A percentile compares a stretch with the other conserved stretches of the same genome.
Evolutionary conservation across 345 rosid species (phyloP).

Genomic region (Euphorbia pulcherrima): DNA sequence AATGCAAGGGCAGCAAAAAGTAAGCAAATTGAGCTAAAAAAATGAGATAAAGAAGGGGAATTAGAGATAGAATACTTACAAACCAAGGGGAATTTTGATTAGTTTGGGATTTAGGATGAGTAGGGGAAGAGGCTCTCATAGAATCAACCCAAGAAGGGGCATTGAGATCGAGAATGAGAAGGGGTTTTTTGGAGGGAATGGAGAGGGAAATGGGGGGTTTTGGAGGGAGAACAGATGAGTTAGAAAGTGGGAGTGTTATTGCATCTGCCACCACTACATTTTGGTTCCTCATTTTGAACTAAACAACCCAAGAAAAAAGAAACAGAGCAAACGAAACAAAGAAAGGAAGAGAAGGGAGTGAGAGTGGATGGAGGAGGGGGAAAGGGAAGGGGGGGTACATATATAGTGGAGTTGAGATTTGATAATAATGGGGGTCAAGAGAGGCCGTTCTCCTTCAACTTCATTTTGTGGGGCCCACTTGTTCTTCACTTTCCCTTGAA

Average conservation of each 20-base stretch:
- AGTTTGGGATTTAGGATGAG: slow-evolving; percentile 54
- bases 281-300: slow-evolving; percentile 50
- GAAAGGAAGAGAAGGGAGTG: not conserved
- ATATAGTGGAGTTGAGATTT: slow-evolving; percentile 14
- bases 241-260: slow-evolving; percentile 36
- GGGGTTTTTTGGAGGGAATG: slow-evolving; percentile 40
- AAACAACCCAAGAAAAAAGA: too few relatives aligned
- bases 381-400: not conserved
- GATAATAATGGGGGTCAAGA: too few relatives aligned
- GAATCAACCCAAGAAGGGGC: slow-evolving; percentile 72
- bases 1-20: too few relatives aligned
- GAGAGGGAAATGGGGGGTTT: slow-evolving; percentile 44
- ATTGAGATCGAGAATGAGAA: slow-evolving; percentile 55
- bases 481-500: not conserved
- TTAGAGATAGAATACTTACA: slow-evolving; percentile 43
- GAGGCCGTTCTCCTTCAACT: not conserved
- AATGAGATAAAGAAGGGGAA: too few relatives aligned
- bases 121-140: slow-evolving; percentile 91
- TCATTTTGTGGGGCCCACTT: slow-evolving; percentile 4
- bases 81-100: slow-evolving; percentile 57
- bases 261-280: slow-evolving; percentile 54
- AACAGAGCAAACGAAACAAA: not conserved
- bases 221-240: slow-evolving; percentile 46
- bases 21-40: too few relatives aligned
- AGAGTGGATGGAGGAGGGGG: not conserved